Percentiles rank a stretch among this genome's conserved stretches.
phyloP scores from a whole-genome alignment of 768 basidiomycete genomes.

The Leccinellum luteum region DNA sequence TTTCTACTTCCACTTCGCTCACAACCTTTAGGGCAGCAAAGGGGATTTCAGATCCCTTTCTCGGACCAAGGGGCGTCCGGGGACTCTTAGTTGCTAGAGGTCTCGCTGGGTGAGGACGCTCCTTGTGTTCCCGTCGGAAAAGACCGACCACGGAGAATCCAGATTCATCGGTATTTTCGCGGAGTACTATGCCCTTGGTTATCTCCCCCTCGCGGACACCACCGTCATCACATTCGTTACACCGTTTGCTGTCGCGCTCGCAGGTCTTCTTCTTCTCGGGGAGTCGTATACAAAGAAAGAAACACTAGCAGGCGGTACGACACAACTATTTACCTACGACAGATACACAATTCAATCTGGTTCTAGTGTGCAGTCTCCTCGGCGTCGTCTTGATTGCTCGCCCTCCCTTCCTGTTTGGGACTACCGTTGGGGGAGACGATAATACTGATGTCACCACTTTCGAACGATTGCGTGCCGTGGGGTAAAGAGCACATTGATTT shows the following conservation, averaged over 20 bases:
- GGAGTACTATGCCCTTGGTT: conserved; percentile 69
- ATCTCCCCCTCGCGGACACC: conserved; percentile 76
- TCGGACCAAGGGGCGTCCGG: conserved; percentile 71
- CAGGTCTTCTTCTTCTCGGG: conserved; percentile 58
- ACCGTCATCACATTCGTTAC: conserved; percentile 73
- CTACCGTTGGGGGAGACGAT: not conserved
- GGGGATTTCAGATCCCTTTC: conserved; percentile 53
- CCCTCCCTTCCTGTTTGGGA: conserved; percentile 71
- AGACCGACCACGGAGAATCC: not conserved
- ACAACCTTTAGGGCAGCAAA: conserved; percentile 31
- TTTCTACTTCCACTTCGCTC: not conserved
- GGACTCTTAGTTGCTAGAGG: conserved; percentile 56
- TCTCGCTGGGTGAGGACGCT: conserved; percentile 53
- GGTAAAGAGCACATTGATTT: conserved; percentile 31
- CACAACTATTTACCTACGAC: not conserved
- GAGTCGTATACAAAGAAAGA: conserved; percentile 58
- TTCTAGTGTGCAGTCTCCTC: conserved; percentile 56
- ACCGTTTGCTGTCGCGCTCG: conserved; percentile 62
- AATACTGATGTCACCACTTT: conserved; percentile 12
- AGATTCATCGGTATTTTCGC: conserved; percentile 75
- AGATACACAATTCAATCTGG: not conserved
- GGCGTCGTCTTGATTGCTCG: conserved; percentile 83
- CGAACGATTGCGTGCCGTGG: conserved; percentile 58
- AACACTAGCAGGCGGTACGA: conserved; percentile 50
- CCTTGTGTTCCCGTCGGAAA: not conserved